phyloP scores from a whole-genome alignment of 2,329 filamentous ascomycete genomes.

The Fusarium xyrophilum region DNA sequence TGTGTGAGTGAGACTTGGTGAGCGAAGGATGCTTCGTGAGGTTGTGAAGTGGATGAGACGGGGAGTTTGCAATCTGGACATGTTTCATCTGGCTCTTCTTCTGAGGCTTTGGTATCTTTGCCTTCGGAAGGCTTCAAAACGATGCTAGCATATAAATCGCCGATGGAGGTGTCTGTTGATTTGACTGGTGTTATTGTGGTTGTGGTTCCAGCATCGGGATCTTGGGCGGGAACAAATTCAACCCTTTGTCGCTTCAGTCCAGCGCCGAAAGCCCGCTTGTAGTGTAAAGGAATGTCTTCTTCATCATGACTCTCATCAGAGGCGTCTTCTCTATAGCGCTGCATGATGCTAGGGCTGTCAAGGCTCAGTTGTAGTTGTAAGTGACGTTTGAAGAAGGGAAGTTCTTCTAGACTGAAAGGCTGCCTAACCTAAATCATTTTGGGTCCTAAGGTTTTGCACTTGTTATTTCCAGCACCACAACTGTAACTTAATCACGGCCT shows the following conservation, averaged over 20 bases:
- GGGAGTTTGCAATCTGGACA: constrained; percentile 50
- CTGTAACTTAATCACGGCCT: background rate
- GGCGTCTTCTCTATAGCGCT: constrained; percentile 37
- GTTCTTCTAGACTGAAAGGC: background rate
- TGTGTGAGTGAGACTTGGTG: constrained; percentile 75
- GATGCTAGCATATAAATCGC: constrained; percentile 71
- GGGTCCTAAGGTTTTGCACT: background rate
- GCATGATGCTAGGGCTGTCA: constrained; percentile 33
- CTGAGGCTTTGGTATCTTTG: background rate
- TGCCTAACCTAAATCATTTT: constrained; percentile 2
- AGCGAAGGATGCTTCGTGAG: constrained; percentile 68
- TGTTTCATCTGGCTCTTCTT: constrained; percentile 34
- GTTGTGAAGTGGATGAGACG: constrained; percentile 42
- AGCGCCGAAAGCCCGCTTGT: constrained; percentile 61
- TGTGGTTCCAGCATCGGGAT: constrained; percentile 43
- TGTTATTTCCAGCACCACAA: background rate
- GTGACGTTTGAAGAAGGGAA: constrained; percentile 6
- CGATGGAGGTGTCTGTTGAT: constrained; percentile 39
- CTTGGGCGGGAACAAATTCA: constrained; percentile 63
- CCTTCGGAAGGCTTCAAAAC: constrained; percentile 56
- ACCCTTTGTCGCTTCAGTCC: constrained; percentile 62
- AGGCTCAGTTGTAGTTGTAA: background rate
- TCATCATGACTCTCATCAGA: constrained; percentile 45
- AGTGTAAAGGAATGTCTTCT: constrained; percentile 61
- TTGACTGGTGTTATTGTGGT: constrained; percentile 27